Evolutionary conservation across 805 yeast genomes (phyloP), one percentile per base, ranked within the genome.

Genomic region (Candida vartiovaarae): DNA sequence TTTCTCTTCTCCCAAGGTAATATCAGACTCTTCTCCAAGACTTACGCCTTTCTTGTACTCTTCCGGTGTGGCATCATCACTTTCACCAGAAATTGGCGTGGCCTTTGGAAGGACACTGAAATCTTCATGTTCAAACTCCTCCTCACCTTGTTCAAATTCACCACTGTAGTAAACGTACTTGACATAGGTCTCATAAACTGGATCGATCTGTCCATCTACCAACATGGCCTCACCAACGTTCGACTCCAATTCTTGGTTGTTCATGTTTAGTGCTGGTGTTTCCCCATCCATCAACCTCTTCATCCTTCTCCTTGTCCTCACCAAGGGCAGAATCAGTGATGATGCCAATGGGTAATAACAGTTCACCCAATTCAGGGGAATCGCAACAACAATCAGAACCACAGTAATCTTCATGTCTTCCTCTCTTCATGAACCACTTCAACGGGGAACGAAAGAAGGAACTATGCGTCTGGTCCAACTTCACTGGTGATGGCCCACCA

Each of bases 171-270:
- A 39, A 9, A 46, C 34, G 20, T 49, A 47, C 20, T 35, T 40
- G n/a, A 49, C 42, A 37, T 47, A 49, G 25, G 42, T 42, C 6
- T 46, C 45, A 29, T 46, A 44, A 2, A 49, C 37, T 4, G 46
- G 43, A 40, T 49, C 52, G 23, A 33, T 26, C 20, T 32, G 26
- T 9, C 36, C 41, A 15, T 39, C 41, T 10, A 39, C 36, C 7
- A 39, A 23, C n/a, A 39, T 26, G 25, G 27, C 32, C 7, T 24
- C 36, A 36, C 27, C 39, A 20, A 36, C 23, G 9, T 35, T 35
- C 15, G 30, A 20, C 10, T 15, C 23, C 11, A 5, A 26, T 25
- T 15, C 34, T 4, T 27, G 8, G 36, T n/a, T 32, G 27, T 7
- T 20, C 38, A 5, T 34, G 29, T 15, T 15, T 15, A 15, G 20